phyloP scores from a whole-genome alignment of 257 asterid species.

The Lycium barbarum region DNA sequence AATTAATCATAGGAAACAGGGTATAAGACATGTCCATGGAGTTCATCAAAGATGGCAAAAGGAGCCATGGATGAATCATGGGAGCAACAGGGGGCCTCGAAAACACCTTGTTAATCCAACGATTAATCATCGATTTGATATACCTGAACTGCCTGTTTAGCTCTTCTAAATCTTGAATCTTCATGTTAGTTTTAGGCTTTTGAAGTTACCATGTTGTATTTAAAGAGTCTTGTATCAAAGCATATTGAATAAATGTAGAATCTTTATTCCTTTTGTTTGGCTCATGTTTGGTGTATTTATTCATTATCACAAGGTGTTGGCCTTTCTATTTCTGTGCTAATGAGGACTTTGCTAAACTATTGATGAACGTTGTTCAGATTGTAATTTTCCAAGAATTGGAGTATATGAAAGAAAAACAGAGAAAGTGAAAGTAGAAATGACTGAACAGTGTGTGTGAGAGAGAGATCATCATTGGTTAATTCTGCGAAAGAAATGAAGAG shows the following conservation, averaged over 20 bases:
- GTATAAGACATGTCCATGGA: conserved; percentile 18
- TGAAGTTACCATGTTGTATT: not conserved
- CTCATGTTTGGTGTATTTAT: not conserved
- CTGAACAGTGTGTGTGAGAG: not conserved
- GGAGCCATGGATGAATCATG: conserved; percentile 63
- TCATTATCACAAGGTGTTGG: too few relatives aligned
- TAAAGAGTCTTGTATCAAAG: not conserved
- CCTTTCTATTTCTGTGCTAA: not conserved
- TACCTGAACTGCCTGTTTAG: conserved; percentile 51
- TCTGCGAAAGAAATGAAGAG: too few relatives aligned
- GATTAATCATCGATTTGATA: conserved; percentile 40
- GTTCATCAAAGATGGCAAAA: conserved; percentile 44
- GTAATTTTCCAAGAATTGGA: not conserved
- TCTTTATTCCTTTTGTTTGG: not conserved
- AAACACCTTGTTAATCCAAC: conserved; percentile 55
- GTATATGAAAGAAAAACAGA: not conserved
- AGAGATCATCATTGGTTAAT: too few relatives aligned
- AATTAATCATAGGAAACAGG: conserved; percentile 30
- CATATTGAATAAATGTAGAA: not conserved
- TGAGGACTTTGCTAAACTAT: not conserved
- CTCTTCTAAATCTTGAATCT: conserved; percentile 24
- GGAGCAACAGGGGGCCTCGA: conserved; percentile 60
- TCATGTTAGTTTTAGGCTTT: conserved; percentile 25
- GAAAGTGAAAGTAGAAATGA: not conserved
- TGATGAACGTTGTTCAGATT: not conserved